Conservation (phyloP, 108 stramenopile genomes). For the Nitzschia sp. region DNA sequence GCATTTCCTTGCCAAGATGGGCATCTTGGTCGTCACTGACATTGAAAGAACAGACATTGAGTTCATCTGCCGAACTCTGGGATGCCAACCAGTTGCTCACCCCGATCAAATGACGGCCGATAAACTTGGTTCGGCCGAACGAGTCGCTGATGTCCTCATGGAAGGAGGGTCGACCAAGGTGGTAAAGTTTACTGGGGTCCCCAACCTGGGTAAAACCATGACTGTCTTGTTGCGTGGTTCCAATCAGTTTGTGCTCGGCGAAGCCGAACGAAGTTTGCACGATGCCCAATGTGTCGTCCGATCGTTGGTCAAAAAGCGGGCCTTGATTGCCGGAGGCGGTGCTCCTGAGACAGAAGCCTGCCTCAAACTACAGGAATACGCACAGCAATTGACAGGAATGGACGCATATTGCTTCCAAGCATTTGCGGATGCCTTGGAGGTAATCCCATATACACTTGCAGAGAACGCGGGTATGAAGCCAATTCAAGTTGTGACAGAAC, state of each 20-base stretch:
- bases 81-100: constrained; percentile 95
- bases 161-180: constrained; percentile 93
- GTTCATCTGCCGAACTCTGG: constrained; percentile 94
- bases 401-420: constrained; percentile 96
- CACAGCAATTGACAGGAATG: constrained; percentile 84
- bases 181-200: constrained; percentile 95
- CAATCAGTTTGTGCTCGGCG: constrained; percentile 97
- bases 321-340: constrained; percentile 98
- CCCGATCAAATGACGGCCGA: constrained; percentile 87
- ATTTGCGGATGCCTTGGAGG: constrained; percentile 97
- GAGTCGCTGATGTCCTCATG: constrained; percentile 93
- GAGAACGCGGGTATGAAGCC: constrained; percentile 99
- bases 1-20: constrained; percentile 99
- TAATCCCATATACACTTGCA: constrained; percentile 98
- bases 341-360: constrained; percentile 96
- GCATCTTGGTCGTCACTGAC: constrained; percentile 98
- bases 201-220: constrained; percentile 88
- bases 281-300: constrained; percentile 99
- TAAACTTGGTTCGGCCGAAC: constrained; percentile 87
- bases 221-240: constrained; percentile 96
- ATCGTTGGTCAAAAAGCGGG: constrained; percentile 93
- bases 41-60: constrained; percentile 95
- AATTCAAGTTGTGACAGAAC: constrained; percentile 96
- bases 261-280: constrained; percentile 97
- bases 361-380: constrained; percentile 76